These are phyloP conservation scores for Melampsora abietis-canadensis DNA, from an alignment of 1,284 basidiomycete genomes.

Conservation along the genomic window DNA sequence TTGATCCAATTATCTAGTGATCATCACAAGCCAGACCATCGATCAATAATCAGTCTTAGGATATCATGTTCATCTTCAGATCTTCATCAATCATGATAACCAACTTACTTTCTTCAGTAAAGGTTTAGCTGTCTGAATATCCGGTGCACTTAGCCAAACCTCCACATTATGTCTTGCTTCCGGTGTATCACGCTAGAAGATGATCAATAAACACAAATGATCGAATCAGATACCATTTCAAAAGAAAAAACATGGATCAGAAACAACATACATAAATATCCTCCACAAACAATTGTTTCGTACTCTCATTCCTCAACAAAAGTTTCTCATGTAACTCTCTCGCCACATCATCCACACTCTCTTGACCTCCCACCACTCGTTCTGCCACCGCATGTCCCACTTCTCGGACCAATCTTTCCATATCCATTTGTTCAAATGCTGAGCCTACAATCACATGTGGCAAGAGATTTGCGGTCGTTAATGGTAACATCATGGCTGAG, in stretches of 20 bases:
- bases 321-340: slow-evolving; percentile 85
- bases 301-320: slow-evolving; percentile 86
- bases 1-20: slow-evolving; percentile 74
- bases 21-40: neutral
- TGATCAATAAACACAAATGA: too few relatives aligned
- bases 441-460: slow-evolving; percentile 97
- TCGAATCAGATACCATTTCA: too few relatives aligned
- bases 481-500: slow-evolving; percentile 88
- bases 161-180: slow-evolving; percentile 86
- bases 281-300: slow-evolving; percentile 92
- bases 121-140: slow-evolving; percentile 71
- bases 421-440: slow-evolving; percentile 92
- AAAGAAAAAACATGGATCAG: neutral
- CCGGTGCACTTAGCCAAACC: slow-evolving; percentile 73
- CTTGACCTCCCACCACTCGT: slow-evolving; percentile 74
- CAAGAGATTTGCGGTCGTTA: slow-evolving; percentile 91
- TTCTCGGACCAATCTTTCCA: slow-evolving; percentile 91
- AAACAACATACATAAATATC: slow-evolving; percentile 65
- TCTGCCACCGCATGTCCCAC: slow-evolving; percentile 90
- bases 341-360: slow-evolving; percentile 94
- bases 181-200: slow-evolving; percentile 75
- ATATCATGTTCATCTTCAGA: too few relatives aligned
- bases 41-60: too few relatives aligned
- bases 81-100: too few relatives aligned
- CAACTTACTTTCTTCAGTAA: slow-evolving; percentile 70